Conservation (phyloP, 305 asterid species). For the Solanum hybrid region DNA sequence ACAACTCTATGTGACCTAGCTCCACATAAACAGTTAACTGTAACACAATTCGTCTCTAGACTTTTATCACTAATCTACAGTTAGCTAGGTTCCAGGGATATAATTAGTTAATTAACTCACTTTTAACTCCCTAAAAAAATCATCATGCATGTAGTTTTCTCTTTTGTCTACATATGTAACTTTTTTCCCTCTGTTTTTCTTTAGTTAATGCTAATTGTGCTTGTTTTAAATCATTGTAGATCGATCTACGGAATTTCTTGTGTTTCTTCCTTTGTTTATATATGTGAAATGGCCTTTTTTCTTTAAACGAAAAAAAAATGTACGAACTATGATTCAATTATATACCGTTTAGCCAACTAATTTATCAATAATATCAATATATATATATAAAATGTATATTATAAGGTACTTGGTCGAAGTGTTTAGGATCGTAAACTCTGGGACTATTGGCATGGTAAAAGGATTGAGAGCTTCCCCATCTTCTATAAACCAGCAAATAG, state of each 20-base stretch:
- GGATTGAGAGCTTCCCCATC: neutral
- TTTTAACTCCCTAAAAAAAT: neutral
- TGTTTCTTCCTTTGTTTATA: neutral
- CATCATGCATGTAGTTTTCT: neutral
- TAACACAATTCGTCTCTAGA: slow-evolving; percentile 36
- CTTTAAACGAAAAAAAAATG: neutral
- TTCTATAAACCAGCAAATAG: neutral
- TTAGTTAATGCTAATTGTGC: neutral
- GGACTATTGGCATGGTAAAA: neutral
- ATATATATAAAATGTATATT: no score
- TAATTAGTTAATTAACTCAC: neutral
- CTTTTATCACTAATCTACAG: slow-evolving; percentile 25
- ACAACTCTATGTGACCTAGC: slow-evolving; percentile 20
- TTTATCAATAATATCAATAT: neutral
- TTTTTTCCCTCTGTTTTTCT: neutral
- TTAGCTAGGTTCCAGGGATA: slow-evolving; percentile 17
- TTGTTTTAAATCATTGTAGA: neutral
- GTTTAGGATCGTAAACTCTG: neutral
- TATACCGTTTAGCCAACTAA: neutral
- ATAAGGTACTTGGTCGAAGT: neutral
- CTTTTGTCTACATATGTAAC: neutral
- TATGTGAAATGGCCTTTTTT: no score
- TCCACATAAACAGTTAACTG: slow-evolving; percentile 27
- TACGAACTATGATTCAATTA: neutral
- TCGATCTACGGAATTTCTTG: neutral